phyloP scores from a whole-genome alignment of 768 basidiomycete species.

The Rhodosporidiobolus odoratus region DNA sequence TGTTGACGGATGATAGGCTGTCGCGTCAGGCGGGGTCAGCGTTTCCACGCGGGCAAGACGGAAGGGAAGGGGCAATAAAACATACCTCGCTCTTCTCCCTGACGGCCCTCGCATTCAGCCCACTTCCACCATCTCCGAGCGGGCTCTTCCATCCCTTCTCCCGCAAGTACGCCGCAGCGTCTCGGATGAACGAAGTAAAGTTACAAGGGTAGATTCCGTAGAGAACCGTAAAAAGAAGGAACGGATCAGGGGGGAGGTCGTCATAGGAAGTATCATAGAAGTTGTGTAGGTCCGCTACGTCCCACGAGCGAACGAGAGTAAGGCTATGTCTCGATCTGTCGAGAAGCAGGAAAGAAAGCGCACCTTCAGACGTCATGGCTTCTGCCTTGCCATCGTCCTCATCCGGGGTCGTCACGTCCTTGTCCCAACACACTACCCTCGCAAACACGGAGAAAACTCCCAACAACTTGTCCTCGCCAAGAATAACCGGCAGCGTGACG shows the following conservation, averaged over 20 bases:
- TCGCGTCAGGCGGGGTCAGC: background rate
- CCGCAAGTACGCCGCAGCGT: slow-evolving; percentile 61
- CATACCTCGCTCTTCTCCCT: slow-evolving; percentile 67
- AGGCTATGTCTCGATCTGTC: too few relatives aligned
- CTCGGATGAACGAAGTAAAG: slow-evolving; percentile 68
- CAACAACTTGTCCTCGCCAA: slow-evolving; percentile 23
- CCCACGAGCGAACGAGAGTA: too few relatives aligned
- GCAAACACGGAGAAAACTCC: slow-evolving; percentile 44
- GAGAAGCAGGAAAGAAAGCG: too few relatives aligned
- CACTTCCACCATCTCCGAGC: slow-evolving; percentile 59
- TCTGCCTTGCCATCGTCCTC: slow-evolving; percentile 11
- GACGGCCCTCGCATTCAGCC: slow-evolving; percentile 64
- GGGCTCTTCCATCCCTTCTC: slow-evolving; percentile 56
- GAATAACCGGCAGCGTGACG: slow-evolving; percentile 36
- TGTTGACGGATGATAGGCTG: slow-evolving; percentile 67
- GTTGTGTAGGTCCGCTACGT: background rate
- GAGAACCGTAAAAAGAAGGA: slow-evolving; percentile 66
- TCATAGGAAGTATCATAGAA: slow-evolving; percentile 3
- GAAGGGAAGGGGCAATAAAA: background rate
- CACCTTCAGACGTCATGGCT: background rate
- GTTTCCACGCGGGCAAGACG: background rate
- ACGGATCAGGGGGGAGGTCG: slow-evolving; percentile 53
- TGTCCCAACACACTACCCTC: slow-evolving; percentile 44
- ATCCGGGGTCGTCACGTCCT: slow-evolving; percentile 5
- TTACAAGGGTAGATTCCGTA: slow-evolving; percentile 92